Evolutionary conservation across 2,329 filamentous ascomycete species (phyloP).

Genomic region (Verticillium nonalfalfae): DNA sequence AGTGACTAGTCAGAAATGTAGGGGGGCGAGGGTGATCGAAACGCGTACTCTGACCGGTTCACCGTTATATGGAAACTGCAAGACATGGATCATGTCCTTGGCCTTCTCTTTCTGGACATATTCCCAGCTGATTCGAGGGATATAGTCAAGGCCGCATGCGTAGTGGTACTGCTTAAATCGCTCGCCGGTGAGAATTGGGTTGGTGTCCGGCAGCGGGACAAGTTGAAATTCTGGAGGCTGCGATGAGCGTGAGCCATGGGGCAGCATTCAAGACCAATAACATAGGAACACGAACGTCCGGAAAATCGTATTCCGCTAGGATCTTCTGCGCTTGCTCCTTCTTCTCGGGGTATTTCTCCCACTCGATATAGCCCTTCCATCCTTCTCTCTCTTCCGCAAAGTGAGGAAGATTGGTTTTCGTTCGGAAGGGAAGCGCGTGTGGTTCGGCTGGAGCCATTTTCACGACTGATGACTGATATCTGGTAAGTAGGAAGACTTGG

Average conservation of each 20-base stretch:
- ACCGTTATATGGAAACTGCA: constrained; percentile 60
- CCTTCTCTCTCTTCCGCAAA: neutral
- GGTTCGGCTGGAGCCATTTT: neutral
- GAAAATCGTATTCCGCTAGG: constrained; percentile 10
- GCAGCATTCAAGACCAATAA: too few species aligned
- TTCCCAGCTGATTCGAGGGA: constrained; percentile 54
- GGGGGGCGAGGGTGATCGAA: too few species aligned
- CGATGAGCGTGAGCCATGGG: constrained; percentile 10
- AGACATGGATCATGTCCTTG: constrained; percentile 52
- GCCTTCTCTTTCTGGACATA: constrained; percentile 51
- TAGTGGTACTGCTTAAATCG: constrained; percentile 55
- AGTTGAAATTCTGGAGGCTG: constrained; percentile 49
- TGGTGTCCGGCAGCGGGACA: constrained; percentile 45
- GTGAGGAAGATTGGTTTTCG: neutral
- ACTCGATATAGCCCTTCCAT: constrained; percentile 51
- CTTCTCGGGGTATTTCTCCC: constrained; percentile 65
- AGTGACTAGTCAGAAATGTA: neutral
- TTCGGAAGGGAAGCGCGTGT: neutral
- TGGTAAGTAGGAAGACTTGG: neutral
- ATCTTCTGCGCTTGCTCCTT: constrained; percentile 53
- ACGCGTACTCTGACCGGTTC: constrained; percentile 38
- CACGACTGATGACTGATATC: neutral
- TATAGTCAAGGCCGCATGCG: constrained; percentile 31
- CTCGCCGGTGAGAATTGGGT: constrained; percentile 49
- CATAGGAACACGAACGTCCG: neutral